Base-by-base conservation (phyloP, 1,139 yeast species). In the Candida pseudocylindracea region DNA sequence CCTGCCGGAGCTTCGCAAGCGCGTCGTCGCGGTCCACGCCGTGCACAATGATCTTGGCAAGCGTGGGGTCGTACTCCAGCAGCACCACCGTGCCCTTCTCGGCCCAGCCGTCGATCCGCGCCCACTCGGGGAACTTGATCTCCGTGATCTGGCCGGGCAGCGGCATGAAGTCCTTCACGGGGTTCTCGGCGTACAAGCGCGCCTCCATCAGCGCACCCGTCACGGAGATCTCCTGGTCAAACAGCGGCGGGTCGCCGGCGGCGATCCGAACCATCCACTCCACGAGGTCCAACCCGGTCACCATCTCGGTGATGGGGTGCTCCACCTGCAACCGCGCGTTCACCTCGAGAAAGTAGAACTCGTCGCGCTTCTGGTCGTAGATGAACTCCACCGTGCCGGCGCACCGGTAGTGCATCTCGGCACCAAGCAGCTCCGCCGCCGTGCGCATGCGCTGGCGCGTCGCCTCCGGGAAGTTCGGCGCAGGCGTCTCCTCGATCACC, bases 331-430 rank as follows among this genome's bases (percentile, higher is more conserved):
- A 65, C 51, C 98, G 72, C 9, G 98, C 93, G 50, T 88, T 88
- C 44, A 88, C 95, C 54, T 88, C 98, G 46, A 88, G 60, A 55
- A 88, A 88, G 59, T 85, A 88, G 50, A 83, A 88, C 48, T 76
- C 91, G 46, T 83, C 91, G 42, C 92, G 60, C 36, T 50, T 60
- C 45, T 76, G 75, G 48, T 88, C 96, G 45, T 80, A 85, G 44
- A 88, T 85, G 49, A 74, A 88, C 54, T 88, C 98, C 42, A 88
- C 93, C 8, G 98, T 88, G 50, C 96, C 98, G 32, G 96, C 96
- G 55, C 94, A 72, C 54, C 79, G 81, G 57, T 88, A 88, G 42
- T 78, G 71, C 72, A 88, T 70, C 24, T 76, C 57, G 8, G 80
- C 52, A 36, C 74, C 93, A 39, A 88, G 60, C 34, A 72, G 72